These are phyloP conservation scores for Rhizopus microsporus DNA, from an alignment of 371 early-diverging fungal species.

Conservation along the genomic window DNA sequence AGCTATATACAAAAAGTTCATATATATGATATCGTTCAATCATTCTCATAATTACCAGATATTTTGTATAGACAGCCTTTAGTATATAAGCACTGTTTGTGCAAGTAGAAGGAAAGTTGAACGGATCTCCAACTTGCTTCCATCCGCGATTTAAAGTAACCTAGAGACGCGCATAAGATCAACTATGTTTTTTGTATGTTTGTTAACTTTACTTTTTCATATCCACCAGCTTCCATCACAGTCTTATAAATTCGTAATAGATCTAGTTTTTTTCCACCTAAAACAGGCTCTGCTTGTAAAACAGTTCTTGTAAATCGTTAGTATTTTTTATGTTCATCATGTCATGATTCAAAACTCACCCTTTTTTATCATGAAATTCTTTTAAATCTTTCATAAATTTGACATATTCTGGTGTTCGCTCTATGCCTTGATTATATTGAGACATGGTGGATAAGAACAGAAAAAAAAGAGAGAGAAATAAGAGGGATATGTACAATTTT, in stretches of 20 bases:
- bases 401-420: slow-evolving; percentile 72
- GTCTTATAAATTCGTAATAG: slow-evolving; percentile 70
- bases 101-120: slow-evolving; percentile 83
- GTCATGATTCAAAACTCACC: slow-evolving; percentile 45
- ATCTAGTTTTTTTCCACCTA: slow-evolving; percentile 81
- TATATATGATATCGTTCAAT: neutral
- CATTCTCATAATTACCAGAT: slow-evolving; percentile 44
- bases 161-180: slow-evolving; percentile 28
- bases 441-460: neutral
- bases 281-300: slow-evolving; percentile 74
- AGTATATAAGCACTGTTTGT: slow-evolving; percentile 84
- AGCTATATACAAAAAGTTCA: slow-evolving; percentile 19
- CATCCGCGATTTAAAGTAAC: slow-evolving; percentile 78
- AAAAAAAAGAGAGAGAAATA: neutral
- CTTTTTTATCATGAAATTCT: slow-evolving; percentile 69
- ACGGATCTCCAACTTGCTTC: slow-evolving; percentile 76
- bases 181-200: neutral
- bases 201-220: slow-evolving; percentile 59
- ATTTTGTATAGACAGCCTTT: slow-evolving; percentile 74
- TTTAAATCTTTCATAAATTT: slow-evolving; percentile 72
- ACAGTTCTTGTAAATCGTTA: slow-evolving; percentile 48
- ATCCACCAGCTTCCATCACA: slow-evolving; percentile 75
- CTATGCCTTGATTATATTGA: slow-evolving; percentile 40
- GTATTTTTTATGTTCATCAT: neutral
- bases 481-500: neutral